Evolutionary conservation across 805 yeast genomes (phyloP).

Genomic region (Spencermartinsiella europaea): DNA sequence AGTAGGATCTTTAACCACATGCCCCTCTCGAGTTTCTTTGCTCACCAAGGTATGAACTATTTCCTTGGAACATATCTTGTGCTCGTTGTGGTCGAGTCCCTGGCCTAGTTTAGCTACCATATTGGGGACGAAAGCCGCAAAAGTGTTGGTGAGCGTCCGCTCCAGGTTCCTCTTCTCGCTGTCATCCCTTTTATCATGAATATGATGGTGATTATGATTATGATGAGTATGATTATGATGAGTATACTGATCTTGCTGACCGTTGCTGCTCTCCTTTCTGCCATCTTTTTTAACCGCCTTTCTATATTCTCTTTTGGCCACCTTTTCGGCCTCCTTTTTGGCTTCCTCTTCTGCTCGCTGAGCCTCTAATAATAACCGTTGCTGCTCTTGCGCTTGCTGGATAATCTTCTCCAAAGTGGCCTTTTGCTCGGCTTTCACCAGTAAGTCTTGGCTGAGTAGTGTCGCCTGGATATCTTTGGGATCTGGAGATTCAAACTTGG

Average conservation of each 20-base stretch:
- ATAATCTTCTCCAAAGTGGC: constrained; percentile 35
- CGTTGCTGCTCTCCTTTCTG: constrained; percentile 20
- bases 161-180: constrained; percentile 3
- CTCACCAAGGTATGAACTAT: constrained; percentile 60
- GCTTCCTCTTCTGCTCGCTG: constrained; percentile 32
- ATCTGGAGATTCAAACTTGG: constrained; percentile 30
- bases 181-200: constrained; percentile 3
- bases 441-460: constrained; percentile 2
- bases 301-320: constrained; percentile 23
- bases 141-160: constrained; percentile 25
- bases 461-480: neutral
- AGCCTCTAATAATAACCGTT: constrained; percentile 1
- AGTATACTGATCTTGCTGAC: constrained; percentile 20
- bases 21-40: constrained; percentile 53
- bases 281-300: constrained; percentile 6
- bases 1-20: constrained; percentile 37
- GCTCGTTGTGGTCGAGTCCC: constrained; percentile 63
- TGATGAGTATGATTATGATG: constrained; percentile 14
- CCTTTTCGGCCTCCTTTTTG: constrained; percentile 20
- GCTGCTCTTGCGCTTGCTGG: constrained; percentile 32
- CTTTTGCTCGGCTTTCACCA: constrained; percentile 17
- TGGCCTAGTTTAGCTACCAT: constrained; percentile 59
- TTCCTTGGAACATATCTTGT: constrained; percentile 76
- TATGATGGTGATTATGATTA: constrained; percentile 4
- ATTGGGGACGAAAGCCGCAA: constrained; percentile 79